phyloP scores from a whole-genome alignment of 352 stramenopile species.

The Thraustochytrium striatum region DNA sequence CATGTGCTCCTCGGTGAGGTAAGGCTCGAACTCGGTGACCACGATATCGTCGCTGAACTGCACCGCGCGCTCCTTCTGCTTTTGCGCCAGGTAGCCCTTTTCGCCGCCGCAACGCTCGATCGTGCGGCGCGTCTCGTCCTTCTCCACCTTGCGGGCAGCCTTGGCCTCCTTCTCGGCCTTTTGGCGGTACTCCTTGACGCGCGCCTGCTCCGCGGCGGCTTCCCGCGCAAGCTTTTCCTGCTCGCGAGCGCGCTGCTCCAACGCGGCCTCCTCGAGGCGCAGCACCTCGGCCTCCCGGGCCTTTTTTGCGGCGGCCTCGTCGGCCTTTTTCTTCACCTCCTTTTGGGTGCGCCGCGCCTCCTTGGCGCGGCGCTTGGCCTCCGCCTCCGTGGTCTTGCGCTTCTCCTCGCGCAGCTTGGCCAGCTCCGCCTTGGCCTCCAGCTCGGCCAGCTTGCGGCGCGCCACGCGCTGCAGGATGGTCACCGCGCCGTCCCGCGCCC shows the following conservation, averaged over 20 bases:
- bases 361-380: background rate
- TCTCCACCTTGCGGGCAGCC: slow-evolving; percentile 27
- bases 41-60: background rate
- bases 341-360: slow-evolving; percentile 28
- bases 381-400: slow-evolving; percentile 30
- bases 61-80: slow-evolving; percentile 2
- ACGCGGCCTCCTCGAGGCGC: background rate
- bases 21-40: slow-evolving; percentile 17
- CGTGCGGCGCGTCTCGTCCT: slow-evolving; percentile 2
- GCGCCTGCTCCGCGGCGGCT: slow-evolving; percentile 11
- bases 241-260: slow-evolving; percentile 24
- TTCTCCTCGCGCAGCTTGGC: slow-evolving; percentile 42
- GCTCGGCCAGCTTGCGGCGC: slow-evolving; percentile 25
- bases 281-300: slow-evolving; percentile 17
- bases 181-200: slow-evolving; percentile 14
- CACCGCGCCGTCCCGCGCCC: slow-evolving; percentile 12
- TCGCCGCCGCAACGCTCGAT: slow-evolving; percentile 21
- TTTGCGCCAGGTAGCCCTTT: slow-evolving; percentile 17
- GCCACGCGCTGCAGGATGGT: slow-evolving; percentile 39
- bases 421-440: slow-evolving; percentile 46
- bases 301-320: slow-evolving; percentile 29
- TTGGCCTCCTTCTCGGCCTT: slow-evolving; percentile 37
- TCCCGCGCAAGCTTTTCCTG: background rate
- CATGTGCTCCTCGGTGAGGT: slow-evolving; percentile 41
- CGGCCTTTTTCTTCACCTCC: slow-evolving; percentile 34